Evolutionary conservation across 176 grass and related monocot genomes (phyloP), one percentile per base, ranked within the genome.

Genomic region (Aegilops umbellulata): DNA sequence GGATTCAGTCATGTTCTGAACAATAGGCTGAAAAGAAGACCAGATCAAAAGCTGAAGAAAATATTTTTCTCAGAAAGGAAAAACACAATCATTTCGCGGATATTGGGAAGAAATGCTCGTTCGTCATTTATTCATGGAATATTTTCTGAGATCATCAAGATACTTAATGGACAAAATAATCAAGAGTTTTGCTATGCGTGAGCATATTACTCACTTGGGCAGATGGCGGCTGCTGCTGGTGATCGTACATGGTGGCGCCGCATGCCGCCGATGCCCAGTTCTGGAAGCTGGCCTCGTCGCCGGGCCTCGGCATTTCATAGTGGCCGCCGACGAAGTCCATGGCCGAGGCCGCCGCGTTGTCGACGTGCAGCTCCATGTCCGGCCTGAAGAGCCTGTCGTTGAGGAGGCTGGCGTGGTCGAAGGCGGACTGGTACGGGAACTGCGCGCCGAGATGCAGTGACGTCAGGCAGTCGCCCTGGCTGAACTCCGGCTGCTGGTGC

Each of bases 241-340:
- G 89, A 47, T 94, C 90, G 25, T 84, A 92, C 76, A 92, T 86
- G 69, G 78, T 51, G 4, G 83, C 68, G 60, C 85, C 75, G 51
- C 90, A 92, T 4, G 85, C 80, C 1, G 90, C 83, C 1, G 93
- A 79, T 17, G 93, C 93, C 90, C 93, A 95, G 75, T 85, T 92
- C 38, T 95, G 93, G 80, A 92, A 92, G 88, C 80, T 90, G 67
- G 88, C 83, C 78, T 91, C 93, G 42, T 95, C 91, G 24, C 77
- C 86, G 2, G 88, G 77, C 86, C 88, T 90, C 2, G 93, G 80
- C 57, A 90, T 55, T 38, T 92, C 93, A 47, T 84, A 95, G 69
- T 88, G 70, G 14, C 87, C 46, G 44, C 55, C 76, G n/a, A 88
- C 71, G 19, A 84, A 88, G 62, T 87, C 85, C 76, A 88, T 84